phyloP scores from a whole-genome alignment of 345 rosid species.

The Rhodamnia argentea region DNA sequence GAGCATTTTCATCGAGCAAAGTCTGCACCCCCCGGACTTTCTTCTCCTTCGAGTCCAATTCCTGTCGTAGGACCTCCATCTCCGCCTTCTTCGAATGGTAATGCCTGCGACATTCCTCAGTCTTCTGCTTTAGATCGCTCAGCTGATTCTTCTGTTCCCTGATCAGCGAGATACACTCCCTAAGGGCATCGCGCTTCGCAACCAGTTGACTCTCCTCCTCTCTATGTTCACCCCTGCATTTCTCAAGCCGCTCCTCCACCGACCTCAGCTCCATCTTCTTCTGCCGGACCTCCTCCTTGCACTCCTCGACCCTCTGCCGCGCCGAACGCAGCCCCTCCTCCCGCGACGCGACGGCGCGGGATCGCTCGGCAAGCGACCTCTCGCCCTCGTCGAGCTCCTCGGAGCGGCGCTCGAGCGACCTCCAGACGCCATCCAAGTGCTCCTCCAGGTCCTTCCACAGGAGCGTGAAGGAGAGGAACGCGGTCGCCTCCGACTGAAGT shows the following conservation, averaged over 20 bases:
- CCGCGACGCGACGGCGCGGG: neutral
- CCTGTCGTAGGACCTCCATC: neutral
- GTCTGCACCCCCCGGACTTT: neutral
- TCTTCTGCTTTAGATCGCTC: neutral
- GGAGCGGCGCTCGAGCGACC: neutral
- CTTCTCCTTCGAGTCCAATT: neutral
- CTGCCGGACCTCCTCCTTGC: neutral
- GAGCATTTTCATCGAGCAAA: too few relatives aligned
- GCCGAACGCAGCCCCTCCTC: neutral
- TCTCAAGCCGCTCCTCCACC: neutral
- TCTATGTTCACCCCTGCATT: neutral
- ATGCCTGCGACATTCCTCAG: neutral
- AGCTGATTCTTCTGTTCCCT: neutral
- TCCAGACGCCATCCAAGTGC: neutral
- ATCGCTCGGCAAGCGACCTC: neutral
- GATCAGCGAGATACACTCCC: neutral
- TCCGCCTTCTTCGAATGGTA: neutral
- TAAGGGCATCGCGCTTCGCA: neutral
- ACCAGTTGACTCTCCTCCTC: neutral
- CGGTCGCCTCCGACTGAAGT: neutral
- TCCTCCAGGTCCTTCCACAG: slow-evolving; percentile 7
- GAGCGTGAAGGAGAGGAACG: neutral
- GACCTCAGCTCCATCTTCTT: slow-evolving; percentile 6
- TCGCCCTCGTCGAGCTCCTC: neutral
- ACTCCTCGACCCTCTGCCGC: neutral